Evolutionary conservation across 192 early-diverging fungal species (phyloP).

Genomic region (Coemansia sp.): DNA sequence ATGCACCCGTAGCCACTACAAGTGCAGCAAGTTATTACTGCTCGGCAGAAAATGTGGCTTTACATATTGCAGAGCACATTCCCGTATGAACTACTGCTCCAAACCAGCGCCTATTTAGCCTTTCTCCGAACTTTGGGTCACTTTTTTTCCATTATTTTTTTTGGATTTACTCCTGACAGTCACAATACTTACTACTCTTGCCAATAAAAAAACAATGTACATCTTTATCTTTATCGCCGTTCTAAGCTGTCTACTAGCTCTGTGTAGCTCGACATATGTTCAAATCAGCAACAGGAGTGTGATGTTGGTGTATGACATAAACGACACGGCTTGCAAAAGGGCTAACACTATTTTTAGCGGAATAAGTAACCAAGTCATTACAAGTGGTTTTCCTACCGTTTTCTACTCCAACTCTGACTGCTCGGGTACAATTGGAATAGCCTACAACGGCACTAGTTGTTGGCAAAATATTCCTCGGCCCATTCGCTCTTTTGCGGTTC

Average conservation of each 20-base stretch:
- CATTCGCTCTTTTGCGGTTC: background rate
- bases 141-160: no score
- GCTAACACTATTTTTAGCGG: background rate
- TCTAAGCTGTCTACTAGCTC: background rate
- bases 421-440: background rate
- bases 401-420: background rate
- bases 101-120: no score
- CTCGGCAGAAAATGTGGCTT: no score
- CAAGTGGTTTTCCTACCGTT: background rate
- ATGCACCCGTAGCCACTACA: no score
- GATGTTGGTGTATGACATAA: background rate
- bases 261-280: background rate
- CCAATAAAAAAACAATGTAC: background rate
- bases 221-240: background rate
- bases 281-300: background rate
- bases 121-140: no score
- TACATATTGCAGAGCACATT: no score
- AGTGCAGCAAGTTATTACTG: no score
- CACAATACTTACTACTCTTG: no score
- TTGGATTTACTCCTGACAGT: no score
- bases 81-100: no score
- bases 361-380: background rate
- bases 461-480: conserved; percentile 6
- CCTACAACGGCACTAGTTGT: background rate
- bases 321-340: background rate